Evolutionary conservation across 2,329 filamentous ascomycete genomes (phyloP).

Genomic region (Apiospora sp.): DNA sequence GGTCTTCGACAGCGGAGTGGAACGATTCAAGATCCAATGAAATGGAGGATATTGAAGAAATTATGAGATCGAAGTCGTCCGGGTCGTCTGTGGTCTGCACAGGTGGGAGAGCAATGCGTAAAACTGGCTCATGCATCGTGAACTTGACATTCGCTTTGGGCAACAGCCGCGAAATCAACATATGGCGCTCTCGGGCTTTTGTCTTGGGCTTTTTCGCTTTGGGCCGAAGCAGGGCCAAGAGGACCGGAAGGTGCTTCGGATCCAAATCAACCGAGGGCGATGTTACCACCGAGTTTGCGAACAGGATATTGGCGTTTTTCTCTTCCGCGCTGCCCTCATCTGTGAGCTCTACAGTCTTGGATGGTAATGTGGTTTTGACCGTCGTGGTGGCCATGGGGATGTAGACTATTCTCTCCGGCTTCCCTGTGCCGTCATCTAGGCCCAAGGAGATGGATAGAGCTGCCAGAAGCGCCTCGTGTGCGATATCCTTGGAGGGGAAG

Average conservation of each 20-base stretch:
- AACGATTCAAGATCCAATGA: conserved; percentile 94
- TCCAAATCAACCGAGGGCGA: conserved; percentile 94
- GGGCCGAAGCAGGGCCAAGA: conserved; percentile 77
- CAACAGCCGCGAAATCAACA: conserved; percentile 85
- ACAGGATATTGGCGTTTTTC: conserved; percentile 93
- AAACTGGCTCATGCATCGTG: conserved; percentile 93
- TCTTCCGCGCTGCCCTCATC: conserved; percentile 77
- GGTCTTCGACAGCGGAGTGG: conserved; percentile 83
- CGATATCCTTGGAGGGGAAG: conserved; percentile 90
- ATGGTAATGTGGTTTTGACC: conserved; percentile 90
- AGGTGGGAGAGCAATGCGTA: conserved; percentile 87
- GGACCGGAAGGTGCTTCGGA: conserved; percentile 86
- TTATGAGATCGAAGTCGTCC: conserved; percentile 93
- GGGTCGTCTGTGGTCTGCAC: conserved; percentile 69
- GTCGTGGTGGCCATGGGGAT: conserved; percentile 97
- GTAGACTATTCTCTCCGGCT: conserved; percentile 87
- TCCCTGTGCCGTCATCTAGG: conserved; percentile 86
- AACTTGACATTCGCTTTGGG: conserved; percentile 96
- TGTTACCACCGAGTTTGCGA: conserved; percentile 94
- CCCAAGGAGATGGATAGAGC: conserved; percentile 93
- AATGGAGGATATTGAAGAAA: conserved; percentile 92
- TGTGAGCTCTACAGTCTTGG: conserved; percentile 87
- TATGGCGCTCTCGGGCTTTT: conserved; percentile 61
- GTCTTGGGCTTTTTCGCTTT: conserved; percentile 52
- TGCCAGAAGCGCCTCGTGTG: conserved; percentile 91